Conservation (phyloP, 768 basidiomycete species). For the Nevesoporus exiguus region DNA sequence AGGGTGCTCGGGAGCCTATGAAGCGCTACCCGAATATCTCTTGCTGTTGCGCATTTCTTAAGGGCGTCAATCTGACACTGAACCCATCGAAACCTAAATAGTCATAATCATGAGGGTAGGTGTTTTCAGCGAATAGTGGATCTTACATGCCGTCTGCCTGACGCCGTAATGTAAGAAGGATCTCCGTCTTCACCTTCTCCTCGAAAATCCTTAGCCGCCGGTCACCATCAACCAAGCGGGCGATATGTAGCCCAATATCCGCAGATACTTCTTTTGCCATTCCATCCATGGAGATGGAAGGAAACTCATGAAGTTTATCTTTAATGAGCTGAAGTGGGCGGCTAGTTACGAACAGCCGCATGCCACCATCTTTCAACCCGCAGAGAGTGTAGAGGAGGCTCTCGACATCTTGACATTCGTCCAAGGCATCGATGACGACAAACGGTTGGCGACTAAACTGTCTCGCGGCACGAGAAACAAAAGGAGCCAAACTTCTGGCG, state of each 20-base stretch:
- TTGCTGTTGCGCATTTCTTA: not conserved
- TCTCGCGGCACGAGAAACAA: not conserved
- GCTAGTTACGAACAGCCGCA: conserved; percentile 15
- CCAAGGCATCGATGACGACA: conserved; percentile 17
- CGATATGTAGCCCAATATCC: conserved; percentile 12
- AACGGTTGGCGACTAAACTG: not conserved
- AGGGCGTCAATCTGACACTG: conserved; percentile 17
- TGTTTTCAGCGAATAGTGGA: not conserved
- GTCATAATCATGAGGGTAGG: not conserved
- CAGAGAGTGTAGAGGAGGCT: conserved; percentile 1
- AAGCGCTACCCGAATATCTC: conserved; percentile 5
- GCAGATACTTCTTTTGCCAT: not conserved
- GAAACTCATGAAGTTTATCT: not conserved
- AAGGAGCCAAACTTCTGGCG: not conserved
- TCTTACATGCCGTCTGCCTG: conserved; percentile 14
- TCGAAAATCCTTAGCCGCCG: not conserved
- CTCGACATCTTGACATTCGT: conserved; percentile 10
- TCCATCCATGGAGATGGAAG: conserved; percentile 7
- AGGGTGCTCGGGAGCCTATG: conserved; percentile 11
- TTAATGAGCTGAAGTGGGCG: conserved; percentile 8
- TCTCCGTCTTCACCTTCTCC: not conserved
- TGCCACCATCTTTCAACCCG: not conserved
- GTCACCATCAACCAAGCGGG: conserved; percentile 1
- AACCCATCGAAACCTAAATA: conserved; percentile 19
- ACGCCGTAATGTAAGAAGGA: not conserved